Evolutionary conservation across 257 asterid genomes (phyloP), one percentile per base, ranked within the genome.

Genomic region (Jacaranda mimosifolia): DNA sequence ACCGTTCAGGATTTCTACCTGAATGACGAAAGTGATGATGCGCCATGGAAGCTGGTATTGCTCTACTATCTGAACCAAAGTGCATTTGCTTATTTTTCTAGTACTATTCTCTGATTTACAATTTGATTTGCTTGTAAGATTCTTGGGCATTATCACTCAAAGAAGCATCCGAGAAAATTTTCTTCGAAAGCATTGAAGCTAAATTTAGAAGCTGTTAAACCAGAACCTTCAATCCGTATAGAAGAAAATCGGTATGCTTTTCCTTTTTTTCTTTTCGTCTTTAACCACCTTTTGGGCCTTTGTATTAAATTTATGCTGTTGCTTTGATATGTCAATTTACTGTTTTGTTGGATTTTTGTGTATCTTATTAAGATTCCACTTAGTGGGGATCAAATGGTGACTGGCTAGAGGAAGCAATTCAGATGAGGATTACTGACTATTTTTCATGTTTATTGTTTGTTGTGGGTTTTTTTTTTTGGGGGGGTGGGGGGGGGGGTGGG

Each of bases 41-140:
- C 99, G 15, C 97, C 97, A n/a, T 96, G 99, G 99, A 96, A 90
- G 87, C 91, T 84, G 99, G 99, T 96, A 83, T 26, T 59, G 70
- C 70, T 75, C 62, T 65, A 79, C 67, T 79, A 19, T 74, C 73
- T 67, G 59, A 69, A 49, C 67, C 60, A 68, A 67, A 80, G 55
- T 80, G 13, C 58, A 56, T 49, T 52, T 55, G 71, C 56, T 58
- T 43, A 56, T 45, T 73, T 70, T 56, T 64, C n/a, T 70, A 12
- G 40, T 48, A 45, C 68, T 57, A 36, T 78, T 52, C 42, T 57
- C 77, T 83, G 82, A 78, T 63, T 75, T 74, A 42, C 63, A 70
- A 36, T 71, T 81, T 80, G 67, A 56, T 72, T 60, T 46, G 68
- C 55, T 70, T 81, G 70, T 75, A 40, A 94, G 98, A 89, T 94